phyloP scores from a whole-genome alignment of 1,284 basidiomycete genomes.

The Sphagnurus paluster region DNA sequence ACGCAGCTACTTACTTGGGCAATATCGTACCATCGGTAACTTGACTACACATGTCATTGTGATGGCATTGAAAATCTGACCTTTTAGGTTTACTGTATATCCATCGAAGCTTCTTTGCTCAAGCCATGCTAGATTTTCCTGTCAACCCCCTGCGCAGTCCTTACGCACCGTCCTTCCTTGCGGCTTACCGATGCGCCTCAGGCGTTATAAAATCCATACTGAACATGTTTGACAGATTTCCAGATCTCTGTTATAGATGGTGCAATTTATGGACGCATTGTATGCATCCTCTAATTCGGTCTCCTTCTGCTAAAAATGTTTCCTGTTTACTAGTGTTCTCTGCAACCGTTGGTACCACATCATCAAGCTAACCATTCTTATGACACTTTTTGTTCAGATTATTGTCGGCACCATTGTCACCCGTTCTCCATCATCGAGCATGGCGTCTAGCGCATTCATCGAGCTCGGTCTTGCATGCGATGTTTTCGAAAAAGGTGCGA shows the following conservation, averaged over 20 bases:
- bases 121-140: constrained; percentile 61
- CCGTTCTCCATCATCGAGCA: constrained; percentile 54
- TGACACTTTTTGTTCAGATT: too few relatives aligned
- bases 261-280: constrained; percentile 56
- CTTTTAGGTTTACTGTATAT: constrained; percentile 51
- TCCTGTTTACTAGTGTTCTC: constrained; percentile 46
- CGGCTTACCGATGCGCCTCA: constrained; percentile 61
- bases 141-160: constrained; percentile 60
- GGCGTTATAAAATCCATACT: constrained; percentile 52
- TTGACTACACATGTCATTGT: constrained; percentile 8
- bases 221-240: constrained; percentile 52
- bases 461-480: constrained; percentile 57
- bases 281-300: constrained; percentile 23
- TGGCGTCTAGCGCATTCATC: constrained; percentile 57
- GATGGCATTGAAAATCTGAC: not conserved
- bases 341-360: constrained; percentile 44
- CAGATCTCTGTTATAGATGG: constrained; percentile 52
- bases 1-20: constrained; percentile 49
- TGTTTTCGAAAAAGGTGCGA: constrained; percentile 51
- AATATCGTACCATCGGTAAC: constrained; percentile 49
- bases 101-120: constrained; percentile 62
- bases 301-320: not conserved
- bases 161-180: constrained; percentile 64
- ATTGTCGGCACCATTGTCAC: constrained; percentile 59
- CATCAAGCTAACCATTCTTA: not conserved